A percentile compares a stretch with the other conserved stretches of the same genome.
Evolutionary conservation across 805 yeast species (phyloP).

Genomic region (Yarrowia sp.): DNA sequence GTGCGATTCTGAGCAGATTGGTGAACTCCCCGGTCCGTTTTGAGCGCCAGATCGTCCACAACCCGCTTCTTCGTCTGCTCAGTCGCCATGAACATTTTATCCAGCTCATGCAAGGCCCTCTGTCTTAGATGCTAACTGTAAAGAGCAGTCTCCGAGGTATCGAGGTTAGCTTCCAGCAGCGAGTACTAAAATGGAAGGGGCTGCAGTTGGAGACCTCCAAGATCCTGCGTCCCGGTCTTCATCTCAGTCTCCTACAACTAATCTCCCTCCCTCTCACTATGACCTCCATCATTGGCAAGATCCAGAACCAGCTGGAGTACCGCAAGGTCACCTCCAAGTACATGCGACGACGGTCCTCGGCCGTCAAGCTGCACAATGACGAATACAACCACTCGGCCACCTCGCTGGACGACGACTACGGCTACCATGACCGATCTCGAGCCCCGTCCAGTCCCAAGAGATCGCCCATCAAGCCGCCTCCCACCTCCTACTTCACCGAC

Average conservation of each 20-base stretch:
- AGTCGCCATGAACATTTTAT: too few species aligned
- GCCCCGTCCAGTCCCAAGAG: slow-evolving; percentile 38
- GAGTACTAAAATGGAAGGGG: slow-evolving; percentile 3
- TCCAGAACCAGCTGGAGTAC: slow-evolving; percentile 45
- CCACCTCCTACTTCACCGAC: slow-evolving; percentile 15
- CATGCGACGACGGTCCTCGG: slow-evolving; percentile 45
- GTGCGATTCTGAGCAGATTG: too few species aligned
- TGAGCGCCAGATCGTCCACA: too few species aligned
- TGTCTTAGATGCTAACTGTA: slow-evolving; percentile 10
- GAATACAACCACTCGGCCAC: slow-evolving; percentile 32
- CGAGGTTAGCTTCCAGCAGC: neutral
- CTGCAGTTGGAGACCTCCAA: neutral
- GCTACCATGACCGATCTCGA: slow-evolving; percentile 44
- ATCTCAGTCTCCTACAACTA: neutral
- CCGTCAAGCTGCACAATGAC: slow-evolving; percentile 42
- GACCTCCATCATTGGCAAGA: slow-evolving; percentile 41
- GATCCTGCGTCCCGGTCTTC: neutral
- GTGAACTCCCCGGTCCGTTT: too few species aligned
- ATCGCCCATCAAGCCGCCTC: slow-evolving; percentile 29
- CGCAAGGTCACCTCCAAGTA: slow-evolving; percentile 46
- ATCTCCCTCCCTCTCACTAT: neutral
- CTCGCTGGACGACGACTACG: slow-evolving; percentile 43
- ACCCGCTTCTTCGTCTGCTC: too few species aligned
- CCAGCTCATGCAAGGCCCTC: neutral
- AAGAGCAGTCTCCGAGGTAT: neutral